Evolutionary conservation across 2,329 filamentous ascomycete genomes (phyloP), one percentile per base, ranked within the genome.

Genomic region (Xylaria polymorpha): DNA sequence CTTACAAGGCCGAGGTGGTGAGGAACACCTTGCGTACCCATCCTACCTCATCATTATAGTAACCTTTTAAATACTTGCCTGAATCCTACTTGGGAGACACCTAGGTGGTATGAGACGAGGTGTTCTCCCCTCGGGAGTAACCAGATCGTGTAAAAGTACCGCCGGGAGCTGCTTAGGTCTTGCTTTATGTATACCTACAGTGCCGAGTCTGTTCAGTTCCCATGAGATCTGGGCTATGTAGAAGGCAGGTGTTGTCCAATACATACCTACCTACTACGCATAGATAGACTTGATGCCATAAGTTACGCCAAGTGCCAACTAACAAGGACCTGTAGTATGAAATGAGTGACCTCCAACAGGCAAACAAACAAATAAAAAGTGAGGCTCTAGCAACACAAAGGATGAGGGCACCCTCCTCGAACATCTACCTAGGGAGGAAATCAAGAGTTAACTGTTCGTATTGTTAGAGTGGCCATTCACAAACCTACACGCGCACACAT

Each of bases 401-500:
- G 44, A 48, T 44, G 35, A 55, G 14, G 37, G 15, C n/a, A 39
- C 39, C 44, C 44, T 58, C 59, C 53, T 46, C n/a, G 41, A 32
- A 20, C 20, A 22, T 61, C 20, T 57, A 50, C 22, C 32, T 4
- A 35, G 18, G 41, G 18, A 32, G 18, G 43, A 64, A 41, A 51
- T 44, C 57, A 66, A 35, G 41, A 44, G 48, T 18, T 43, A 57
- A 29, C n/a, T 46, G 37, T 51, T 10, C 4, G 22, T 58, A n/a
- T 60, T 53, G 41, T 39, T 25, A 59, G 41, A 64, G 53, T 61
- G 53, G 60, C 70, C 67, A 71, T 70, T 71, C 67, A 71, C 53
- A 59, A 37, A 66, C 58, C 64, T 71, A 71, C 69, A 71, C 69
- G 69, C 66, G 67, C 37, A 50, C 69, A 61, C 44, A 67, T 67